Evolutionary conservation across 2,329 filamentous ascomycete species (phyloP), one percentile per base, ranked within the genome.

Genomic region (Cladophialophora immunda): DNA sequence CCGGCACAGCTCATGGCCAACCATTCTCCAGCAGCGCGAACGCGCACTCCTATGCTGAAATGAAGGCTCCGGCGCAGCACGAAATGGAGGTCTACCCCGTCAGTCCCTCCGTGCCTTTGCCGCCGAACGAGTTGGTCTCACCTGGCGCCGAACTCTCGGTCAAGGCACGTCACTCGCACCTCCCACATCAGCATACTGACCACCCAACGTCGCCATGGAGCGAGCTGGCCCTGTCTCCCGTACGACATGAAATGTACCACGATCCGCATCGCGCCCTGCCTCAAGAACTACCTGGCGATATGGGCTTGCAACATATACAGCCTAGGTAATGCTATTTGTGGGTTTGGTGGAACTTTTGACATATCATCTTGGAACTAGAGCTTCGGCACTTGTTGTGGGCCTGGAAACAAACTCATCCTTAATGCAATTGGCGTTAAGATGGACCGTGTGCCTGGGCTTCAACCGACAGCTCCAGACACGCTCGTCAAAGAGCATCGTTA

Each of bases 171-270:
- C 45, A 50, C 45, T 50, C 45, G 9, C 45, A 50, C 25, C 45
- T 50, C 45, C 45, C 45, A 19, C 45, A 11, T 4, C 45, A 50
- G 45, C 19, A 50, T 13, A 7, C 8, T 11, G 3, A 25, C 45
- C 19, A 25, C 19, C 45, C 45, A 3, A 11, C 19, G 19, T 22
- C 45, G n/a, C 45, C 45, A 25, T 50, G 22, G 19, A 50, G 19
- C 15, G 45, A 50, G 19, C 9, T 50, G 7, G 45, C 45, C 3
- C 45, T 13, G 13, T 50, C 45, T 3, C 45, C 45, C 19, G 19
- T 25, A 25, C 45, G 45, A 11, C 45, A 50, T 25, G 45, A 50
- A 50, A 50, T 50, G 45, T 50, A 50, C 19, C 45, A 50, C 19
- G 45, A 50, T 22, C 45, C 45, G 9, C 45, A 25, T 25, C 45